These are phyloP conservation scores for Cucurbita ficifolia DNA, from an alignment of 306 rosid genomes.

Conservation along the genomic window DNA sequence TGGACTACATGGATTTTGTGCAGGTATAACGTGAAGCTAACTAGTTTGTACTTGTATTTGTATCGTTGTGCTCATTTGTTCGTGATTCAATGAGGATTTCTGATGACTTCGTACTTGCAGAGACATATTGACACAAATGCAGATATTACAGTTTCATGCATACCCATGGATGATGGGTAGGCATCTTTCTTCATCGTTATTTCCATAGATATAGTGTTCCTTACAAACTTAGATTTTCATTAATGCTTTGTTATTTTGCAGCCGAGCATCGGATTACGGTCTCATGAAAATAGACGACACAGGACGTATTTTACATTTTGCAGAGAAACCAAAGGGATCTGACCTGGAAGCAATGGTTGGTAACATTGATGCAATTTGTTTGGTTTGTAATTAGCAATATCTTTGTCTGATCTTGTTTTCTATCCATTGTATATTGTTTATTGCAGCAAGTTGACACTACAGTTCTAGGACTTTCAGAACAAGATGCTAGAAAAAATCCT, in stretches of 20 bases:
- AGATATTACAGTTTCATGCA: conserved; percentile 85
- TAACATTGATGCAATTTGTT: conserved; percentile 4
- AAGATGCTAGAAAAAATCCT: conserved; percentile 46
- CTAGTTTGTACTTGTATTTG: neutral
- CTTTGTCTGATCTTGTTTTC: neutral
- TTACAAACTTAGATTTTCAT: neutral
- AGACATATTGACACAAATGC: conserved; percentile 81
- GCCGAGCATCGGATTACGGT: conserved; percentile 68
- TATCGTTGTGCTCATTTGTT: neutral
- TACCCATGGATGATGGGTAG: conserved; percentile 86
- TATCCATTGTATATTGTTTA: neutral
- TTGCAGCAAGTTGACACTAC: conserved; percentile 85
- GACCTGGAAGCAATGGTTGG: conserved; percentile 81
- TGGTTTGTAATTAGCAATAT: neutral
- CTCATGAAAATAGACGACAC: conserved; percentile 65
- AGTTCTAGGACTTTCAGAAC: conserved; percentile 59
- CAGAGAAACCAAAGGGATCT: conserved; percentile 85
- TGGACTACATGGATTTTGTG: conserved; percentile 78
- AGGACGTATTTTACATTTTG: conserved; percentile 60
- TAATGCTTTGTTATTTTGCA: neutral
- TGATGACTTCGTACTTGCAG: conserved; percentile 23
- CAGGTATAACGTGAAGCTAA: conserved; percentile 28
- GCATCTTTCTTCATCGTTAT: neutral
- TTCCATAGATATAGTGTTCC: neutral
- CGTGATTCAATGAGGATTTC: neutral